phyloP scores from a whole-genome alignment of 768 basidiomycete genomes.

The Auricularia sp. region DNA sequence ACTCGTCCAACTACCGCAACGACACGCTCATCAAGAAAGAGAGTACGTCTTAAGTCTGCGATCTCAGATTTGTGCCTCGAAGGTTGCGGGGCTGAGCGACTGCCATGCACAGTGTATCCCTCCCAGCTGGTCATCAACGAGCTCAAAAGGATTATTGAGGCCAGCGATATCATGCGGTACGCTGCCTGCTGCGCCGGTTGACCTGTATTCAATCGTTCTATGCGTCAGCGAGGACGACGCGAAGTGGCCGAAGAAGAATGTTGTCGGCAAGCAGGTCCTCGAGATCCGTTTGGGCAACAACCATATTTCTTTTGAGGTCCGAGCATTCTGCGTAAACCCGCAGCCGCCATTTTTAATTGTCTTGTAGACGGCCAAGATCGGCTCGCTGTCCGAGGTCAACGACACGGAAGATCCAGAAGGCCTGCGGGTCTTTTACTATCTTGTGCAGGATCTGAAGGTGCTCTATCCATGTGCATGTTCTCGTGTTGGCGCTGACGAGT shows the following conservation, averaged over 20 bases:
- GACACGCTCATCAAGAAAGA: constrained; percentile 98
- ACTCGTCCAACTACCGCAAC: constrained; percentile 98
- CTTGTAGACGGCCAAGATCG: constrained; percentile 90
- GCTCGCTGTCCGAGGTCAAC: constrained; percentile 90
- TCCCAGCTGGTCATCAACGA: constrained; percentile 88
- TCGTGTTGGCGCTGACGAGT: background rate
- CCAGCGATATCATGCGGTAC: constrained; percentile 91
- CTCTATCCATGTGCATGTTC: constrained; percentile 11
- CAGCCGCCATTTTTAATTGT: background rate
- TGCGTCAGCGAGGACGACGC: constrained; percentile 83
- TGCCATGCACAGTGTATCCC: constrained; percentile 66
- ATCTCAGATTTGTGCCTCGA: too few species aligned
- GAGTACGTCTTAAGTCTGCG: constrained; percentile 44
- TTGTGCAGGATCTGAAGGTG: constrained; percentile 95
- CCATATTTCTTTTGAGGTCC: constrained; percentile 93
- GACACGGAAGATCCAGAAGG: constrained; percentile 97
- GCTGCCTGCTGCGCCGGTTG: constrained; percentile 12
- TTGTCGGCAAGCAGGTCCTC: constrained; percentile 95
- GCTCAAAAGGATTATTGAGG: constrained; percentile 84
- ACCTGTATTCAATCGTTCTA: too few species aligned
- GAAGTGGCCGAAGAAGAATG: constrained; percentile 98
- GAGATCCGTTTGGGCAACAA: constrained; percentile 91
- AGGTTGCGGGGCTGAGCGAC: background rate
- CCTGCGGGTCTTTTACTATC: constrained; percentile 93
- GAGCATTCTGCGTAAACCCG: constrained; percentile 12